Evolutionary conservation across 805 yeast species (phyloP).

Genomic region (Saturnispora gosingensis): DNA sequence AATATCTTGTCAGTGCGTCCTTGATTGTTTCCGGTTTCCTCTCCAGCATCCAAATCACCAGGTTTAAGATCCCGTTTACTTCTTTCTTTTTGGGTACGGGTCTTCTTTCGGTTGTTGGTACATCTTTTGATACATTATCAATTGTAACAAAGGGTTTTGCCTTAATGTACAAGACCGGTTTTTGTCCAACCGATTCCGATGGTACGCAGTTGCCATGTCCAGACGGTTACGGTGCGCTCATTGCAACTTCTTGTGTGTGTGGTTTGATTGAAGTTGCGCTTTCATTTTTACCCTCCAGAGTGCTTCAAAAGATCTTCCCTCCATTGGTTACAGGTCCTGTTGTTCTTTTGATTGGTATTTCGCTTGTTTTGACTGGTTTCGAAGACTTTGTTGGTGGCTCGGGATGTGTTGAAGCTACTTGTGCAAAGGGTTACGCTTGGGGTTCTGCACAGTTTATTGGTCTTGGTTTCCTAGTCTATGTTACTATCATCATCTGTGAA

Average conservation of each 20-base stretch:
- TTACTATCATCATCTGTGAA: slow-evolving; percentile 66
- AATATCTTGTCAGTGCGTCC: slow-evolving; percentile 63
- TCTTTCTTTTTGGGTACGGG: slow-evolving; percentile 83
- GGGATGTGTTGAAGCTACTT: slow-evolving; percentile 37
- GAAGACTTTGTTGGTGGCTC: slow-evolving; percentile 86
- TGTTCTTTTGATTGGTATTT: slow-evolving; percentile 72
- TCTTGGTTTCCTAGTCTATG: slow-evolving; percentile 74
- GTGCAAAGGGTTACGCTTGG: slow-evolving; percentile 52
- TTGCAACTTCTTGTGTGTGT: slow-evolving; percentile 75
- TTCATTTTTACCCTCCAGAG: slow-evolving; percentile 69
- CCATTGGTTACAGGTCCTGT: slow-evolving; percentile 93
- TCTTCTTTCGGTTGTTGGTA: slow-evolving; percentile 80
- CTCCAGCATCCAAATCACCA: slow-evolving; percentile 67
- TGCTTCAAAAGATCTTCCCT: slow-evolving; percentile 69
- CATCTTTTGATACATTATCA: slow-evolving; percentile 81
- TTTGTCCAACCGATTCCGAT: slow-evolving; percentile 51
- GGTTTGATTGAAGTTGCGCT: slow-evolving; percentile 63
- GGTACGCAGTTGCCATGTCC: slow-evolving; percentile 75
- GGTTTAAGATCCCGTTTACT: slow-evolving; percentile 68
- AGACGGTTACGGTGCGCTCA: slow-evolving; percentile 79
- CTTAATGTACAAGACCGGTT: slow-evolving; percentile 66
- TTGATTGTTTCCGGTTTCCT: slow-evolving; percentile 64
- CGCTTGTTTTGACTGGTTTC: slow-evolving; percentile 63
- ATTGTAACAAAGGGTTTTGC: slow-evolving; percentile 71
- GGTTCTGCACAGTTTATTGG: slow-evolving; percentile 86